These are phyloP conservation scores for Pseudogymnoascus sp. DNA, from an alignment of 2,329 filamentous ascomycete species.

Conservation along the genomic window DNA sequence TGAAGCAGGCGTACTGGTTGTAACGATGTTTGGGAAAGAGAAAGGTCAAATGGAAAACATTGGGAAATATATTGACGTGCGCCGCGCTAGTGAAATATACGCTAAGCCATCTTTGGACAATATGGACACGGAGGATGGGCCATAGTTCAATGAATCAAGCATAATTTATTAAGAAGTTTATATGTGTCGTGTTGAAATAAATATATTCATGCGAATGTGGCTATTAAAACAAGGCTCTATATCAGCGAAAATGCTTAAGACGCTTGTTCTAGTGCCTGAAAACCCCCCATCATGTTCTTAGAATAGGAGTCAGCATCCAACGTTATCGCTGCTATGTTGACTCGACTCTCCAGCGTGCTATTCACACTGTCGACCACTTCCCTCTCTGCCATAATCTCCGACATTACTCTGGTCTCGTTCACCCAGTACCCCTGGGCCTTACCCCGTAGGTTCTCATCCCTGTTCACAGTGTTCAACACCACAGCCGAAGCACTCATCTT, in stretches of 20 bases:
- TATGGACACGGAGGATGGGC: neutral
- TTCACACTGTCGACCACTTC: constrained; percentile 67
- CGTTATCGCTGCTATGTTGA: constrained; percentile 54
- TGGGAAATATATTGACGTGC: constrained; percentile 7
- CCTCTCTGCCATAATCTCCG: constrained; percentile 69
- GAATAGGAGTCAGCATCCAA: constrained; percentile 58
- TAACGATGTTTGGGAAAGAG: constrained; percentile 1
- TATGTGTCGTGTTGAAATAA: neutral
- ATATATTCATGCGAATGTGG: neutral
- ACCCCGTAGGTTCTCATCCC: constrained; percentile 63
- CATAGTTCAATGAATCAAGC: neutral
- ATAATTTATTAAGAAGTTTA: neutral
- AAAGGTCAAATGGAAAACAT: constrained; percentile 7
- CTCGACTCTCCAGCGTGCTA: constrained; percentile 54
- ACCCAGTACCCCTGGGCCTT: constrained; percentile 69
- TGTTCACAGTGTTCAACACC: constrained; percentile 68
- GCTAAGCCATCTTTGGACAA: neutral
- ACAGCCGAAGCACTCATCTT: constrained; percentile 68
- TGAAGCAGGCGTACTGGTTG: neutral
- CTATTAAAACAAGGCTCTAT: neutral
- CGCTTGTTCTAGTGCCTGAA: neutral
- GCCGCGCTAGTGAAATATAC: neutral
- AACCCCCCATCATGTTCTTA: constrained; percentile 32
- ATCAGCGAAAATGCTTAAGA: neutral
- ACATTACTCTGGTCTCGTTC: constrained; percentile 65